Conservation (phyloP, 2,329 filamentous ascomycete species). For the Bisporella sp. region DNA sequence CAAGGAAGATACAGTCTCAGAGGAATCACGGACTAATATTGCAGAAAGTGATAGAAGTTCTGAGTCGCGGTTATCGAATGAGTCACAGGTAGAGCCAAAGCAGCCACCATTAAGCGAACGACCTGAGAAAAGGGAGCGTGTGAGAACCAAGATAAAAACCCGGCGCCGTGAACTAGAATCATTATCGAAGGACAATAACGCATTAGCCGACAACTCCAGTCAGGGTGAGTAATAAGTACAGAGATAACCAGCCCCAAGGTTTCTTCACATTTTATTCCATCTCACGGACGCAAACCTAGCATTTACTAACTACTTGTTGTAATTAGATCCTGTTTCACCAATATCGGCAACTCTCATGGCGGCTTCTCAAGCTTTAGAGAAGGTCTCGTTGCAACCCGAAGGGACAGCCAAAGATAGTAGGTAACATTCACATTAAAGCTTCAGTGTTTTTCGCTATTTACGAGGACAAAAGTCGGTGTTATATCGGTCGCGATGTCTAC, state of each 20-base stretch:
- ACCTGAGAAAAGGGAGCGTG: conserved; percentile 20
- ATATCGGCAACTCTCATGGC: conserved; percentile 10
- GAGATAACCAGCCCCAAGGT: no score
- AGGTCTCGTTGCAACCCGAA: conserved; percentile 1
- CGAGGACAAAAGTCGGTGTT: no score
- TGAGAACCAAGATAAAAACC: conserved; percentile 23
- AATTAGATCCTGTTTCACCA: not conserved
- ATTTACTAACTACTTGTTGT: no score
- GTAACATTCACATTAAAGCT: no score
- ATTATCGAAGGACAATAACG: conserved; percentile 1
- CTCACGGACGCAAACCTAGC: no score
- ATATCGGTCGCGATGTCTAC: no score
- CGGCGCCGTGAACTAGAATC: conserved; percentile 15
- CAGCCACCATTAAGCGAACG: conserved; percentile 5
- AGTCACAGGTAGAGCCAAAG: conserved; percentile 6
- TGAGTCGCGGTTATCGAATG: conserved; percentile 13
- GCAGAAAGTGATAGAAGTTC: conserved; percentile 11
- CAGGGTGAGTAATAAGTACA: no score
- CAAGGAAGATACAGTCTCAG: conserved; percentile 11
- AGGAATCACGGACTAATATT: conserved; percentile 7
- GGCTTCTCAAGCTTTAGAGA: conserved; percentile 5
- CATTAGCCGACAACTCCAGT: no score
- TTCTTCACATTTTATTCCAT: no score
- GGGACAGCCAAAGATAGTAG: not conserved
- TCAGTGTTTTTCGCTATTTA: no score